A percentile compares a stretch with the other conserved stretches of the same genome.
Evolutionary conservation across 2,329 filamentous ascomycete genomes (phyloP).

Genomic region (Pseudogymnoascus sp.): DNA sequence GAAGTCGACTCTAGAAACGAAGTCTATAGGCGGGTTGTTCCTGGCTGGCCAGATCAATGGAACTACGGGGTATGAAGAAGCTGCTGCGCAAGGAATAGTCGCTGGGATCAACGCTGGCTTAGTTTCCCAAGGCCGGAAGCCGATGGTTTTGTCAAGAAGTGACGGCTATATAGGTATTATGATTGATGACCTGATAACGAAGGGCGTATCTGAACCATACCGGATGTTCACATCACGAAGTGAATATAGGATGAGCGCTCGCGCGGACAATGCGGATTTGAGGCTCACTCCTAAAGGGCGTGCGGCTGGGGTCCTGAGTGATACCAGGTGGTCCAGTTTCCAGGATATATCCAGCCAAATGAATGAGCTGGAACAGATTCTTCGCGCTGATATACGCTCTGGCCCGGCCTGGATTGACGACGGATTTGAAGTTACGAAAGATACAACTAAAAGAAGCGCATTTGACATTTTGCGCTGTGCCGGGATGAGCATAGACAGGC

Average conservation of each 20-base stretch:
- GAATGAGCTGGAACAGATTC: conserved; percentile 50
- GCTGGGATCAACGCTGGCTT: conserved; percentile 91
- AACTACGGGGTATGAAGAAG: conserved; percentile 96
- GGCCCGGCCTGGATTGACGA: conserved; percentile 57
- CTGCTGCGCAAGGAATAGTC: conserved; percentile 83
- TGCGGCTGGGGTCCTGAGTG: conserved; percentile 67
- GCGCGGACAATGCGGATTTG: conserved; percentile 88
- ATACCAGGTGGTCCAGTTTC: conserved; percentile 67
- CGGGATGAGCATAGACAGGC: conserved; percentile 46
- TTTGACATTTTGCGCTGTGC: conserved; percentile 70
- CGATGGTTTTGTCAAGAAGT: conserved; percentile 63
- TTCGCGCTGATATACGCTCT: conserved; percentile 50
- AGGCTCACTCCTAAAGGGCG: conserved; percentile 74
- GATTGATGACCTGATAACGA: conserved; percentile 95
- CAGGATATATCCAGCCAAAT: conserved; percentile 58
- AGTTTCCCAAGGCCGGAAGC: conserved; percentile 55
- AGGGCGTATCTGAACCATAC: conserved; percentile 94
- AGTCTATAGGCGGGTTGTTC: conserved; percentile 79
- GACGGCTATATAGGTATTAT: conserved; percentile 98
- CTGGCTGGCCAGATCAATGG: conserved; percentile 97
- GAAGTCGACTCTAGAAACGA: conserved; percentile 85
- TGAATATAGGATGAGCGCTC: conserved; percentile 87
- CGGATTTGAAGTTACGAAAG: conserved; percentile 61
- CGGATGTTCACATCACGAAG: conserved; percentile 96
- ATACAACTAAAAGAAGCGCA: conserved; percentile 59